These are phyloP conservation scores for Rostrohypoxylon terebratum DNA, from an alignment of 495 filamentous ascomycete genomes.

Conservation along the genomic window DNA sequence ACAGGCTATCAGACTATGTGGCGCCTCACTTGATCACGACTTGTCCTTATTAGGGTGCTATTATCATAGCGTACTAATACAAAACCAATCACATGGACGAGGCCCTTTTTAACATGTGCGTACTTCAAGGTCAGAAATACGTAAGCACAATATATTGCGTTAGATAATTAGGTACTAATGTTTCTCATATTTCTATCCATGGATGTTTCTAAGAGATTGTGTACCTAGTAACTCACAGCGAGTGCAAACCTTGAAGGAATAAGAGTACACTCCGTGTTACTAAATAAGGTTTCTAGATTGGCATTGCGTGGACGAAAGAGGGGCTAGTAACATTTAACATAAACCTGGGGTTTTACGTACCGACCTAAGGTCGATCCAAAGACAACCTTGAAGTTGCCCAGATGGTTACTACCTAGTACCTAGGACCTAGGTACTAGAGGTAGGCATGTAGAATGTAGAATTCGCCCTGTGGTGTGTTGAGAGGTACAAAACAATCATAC, in stretches of 20 bases:
- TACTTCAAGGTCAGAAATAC: conserved; percentile 12
- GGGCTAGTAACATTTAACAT: conserved; percentile 8
- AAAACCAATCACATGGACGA: conserved; percentile 29
- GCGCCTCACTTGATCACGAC: conserved; percentile 6
- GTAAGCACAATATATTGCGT: conserved; percentile 39
- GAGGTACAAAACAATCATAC: conserved; percentile 14
- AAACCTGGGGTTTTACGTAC: conserved; percentile 12
- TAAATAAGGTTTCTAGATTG: conserved; percentile 30
- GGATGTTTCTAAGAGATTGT: neutral
- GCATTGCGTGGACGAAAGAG: conserved; percentile 18
- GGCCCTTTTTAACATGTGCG: conserved; percentile 14
- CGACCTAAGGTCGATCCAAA: neutral
- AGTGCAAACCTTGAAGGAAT: too few relatives aligned
- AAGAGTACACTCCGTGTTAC: conserved; percentile 28
- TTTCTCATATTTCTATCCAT: conserved; percentile 23
- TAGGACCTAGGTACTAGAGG: too few relatives aligned
- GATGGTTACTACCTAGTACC: too few relatives aligned
- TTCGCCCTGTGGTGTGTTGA: neutral
- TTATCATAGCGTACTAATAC: neutral
- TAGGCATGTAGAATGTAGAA: neutral
- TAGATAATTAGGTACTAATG: too few relatives aligned
- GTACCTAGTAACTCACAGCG: neutral
- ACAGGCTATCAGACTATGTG: neutral
- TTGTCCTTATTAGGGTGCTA: neutral
- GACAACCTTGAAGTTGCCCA: too few relatives aligned